phyloP scores from a whole-genome alignment of 2,329 filamentous ascomycete genomes.

The Xylaria arbuscula region DNA sequence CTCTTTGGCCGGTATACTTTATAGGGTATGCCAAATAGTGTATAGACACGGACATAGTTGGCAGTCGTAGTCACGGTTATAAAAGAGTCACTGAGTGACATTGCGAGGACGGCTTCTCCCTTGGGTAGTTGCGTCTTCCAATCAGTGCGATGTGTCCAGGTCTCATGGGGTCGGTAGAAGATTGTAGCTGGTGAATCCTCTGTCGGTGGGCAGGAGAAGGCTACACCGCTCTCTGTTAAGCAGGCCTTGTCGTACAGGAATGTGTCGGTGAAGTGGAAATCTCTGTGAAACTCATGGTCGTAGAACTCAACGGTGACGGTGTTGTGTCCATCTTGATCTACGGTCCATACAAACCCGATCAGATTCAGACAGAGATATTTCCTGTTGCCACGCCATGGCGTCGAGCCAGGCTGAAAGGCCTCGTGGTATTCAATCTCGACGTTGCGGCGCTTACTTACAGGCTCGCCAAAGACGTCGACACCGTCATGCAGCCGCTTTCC shows the following conservation, averaged over 20 bases:
- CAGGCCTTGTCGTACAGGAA: slow-evolving; percentile 97
- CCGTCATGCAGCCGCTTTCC: slow-evolving; percentile 63
- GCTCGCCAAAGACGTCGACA: slow-evolving; percentile 62
- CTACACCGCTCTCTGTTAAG: slow-evolving; percentile 82
- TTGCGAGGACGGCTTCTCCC: slow-evolving; percentile 86
- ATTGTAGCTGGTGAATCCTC: slow-evolving; percentile 77
- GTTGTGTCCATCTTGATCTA: slow-evolving; percentile 92
- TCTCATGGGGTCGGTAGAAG: slow-evolving; percentile 98
- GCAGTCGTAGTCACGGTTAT: slow-evolving; percentile 87
- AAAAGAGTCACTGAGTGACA: slow-evolving; percentile 91
- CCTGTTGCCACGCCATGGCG: slow-evolving; percentile 93
- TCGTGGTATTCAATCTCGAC: slow-evolving; percentile 77
- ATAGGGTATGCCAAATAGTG: slow-evolving; percentile 89
- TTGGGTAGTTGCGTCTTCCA: slow-evolving; percentile 90
- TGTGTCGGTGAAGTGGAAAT: slow-evolving; percentile 98
- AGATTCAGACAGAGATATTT: slow-evolving; percentile 94
- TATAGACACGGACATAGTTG: slow-evolving; percentile 93
- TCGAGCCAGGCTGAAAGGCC: slow-evolving; percentile 92
- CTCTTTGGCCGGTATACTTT: slow-evolving; percentile 93
- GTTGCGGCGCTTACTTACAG: slow-evolving; percentile 62
- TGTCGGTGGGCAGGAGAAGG: slow-evolving; percentile 83
- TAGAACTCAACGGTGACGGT: slow-evolving; percentile 98
- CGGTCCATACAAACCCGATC: slow-evolving; percentile 95
- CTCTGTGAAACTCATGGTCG: slow-evolving; percentile 88
- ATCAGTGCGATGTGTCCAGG: slow-evolving; percentile 90